phyloP scores from a whole-genome alignment of 2,329 filamentous ascomycete species.

The Phaeosphaeria sp. region DNA sequence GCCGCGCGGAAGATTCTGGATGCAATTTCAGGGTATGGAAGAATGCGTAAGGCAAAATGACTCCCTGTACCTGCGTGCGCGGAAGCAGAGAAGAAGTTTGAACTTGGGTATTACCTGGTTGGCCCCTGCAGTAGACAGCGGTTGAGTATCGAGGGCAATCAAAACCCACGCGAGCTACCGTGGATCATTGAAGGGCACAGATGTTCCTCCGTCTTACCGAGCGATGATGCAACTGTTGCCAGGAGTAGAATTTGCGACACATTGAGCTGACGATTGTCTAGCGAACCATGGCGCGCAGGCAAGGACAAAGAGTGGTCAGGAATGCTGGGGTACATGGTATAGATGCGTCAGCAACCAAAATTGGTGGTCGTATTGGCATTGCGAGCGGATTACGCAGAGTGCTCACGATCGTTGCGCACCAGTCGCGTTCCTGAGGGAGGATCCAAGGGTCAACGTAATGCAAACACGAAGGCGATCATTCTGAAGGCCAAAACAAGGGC shows the following conservation, averaged over 20 bases:
- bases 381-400: neutral
- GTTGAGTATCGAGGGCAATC: slow-evolving; percentile 1
- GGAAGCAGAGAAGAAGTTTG: slow-evolving; percentile 8
- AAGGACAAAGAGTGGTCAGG: neutral
- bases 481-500: neutral
- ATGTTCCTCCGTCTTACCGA: slow-evolving; percentile 17
- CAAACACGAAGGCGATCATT: neutral
- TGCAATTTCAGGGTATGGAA: slow-evolving; percentile 1
- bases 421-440: neutral
- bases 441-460: neutral
- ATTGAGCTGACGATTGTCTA: neutral
- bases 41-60: neutral
- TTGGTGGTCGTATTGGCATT: neutral
- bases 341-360: neutral
- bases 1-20: neutral
- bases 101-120: slow-evolving; percentile 8
- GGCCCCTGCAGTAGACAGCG: slow-evolving; percentile 17
- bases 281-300: neutral
- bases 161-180: slow-evolving; percentile 6
- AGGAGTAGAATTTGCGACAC: neutral
- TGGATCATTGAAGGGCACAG: slow-evolving; percentile 7
- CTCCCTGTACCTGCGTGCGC: slow-evolving; percentile 22
- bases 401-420: neutral
- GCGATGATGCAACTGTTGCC: neutral
- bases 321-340: neutral